Percentiles rank a stretch among this genome's conserved stretches.
Evolutionary conservation across 805 yeast species (phyloP).

Genomic region (Pichia ethanolica): DNA sequence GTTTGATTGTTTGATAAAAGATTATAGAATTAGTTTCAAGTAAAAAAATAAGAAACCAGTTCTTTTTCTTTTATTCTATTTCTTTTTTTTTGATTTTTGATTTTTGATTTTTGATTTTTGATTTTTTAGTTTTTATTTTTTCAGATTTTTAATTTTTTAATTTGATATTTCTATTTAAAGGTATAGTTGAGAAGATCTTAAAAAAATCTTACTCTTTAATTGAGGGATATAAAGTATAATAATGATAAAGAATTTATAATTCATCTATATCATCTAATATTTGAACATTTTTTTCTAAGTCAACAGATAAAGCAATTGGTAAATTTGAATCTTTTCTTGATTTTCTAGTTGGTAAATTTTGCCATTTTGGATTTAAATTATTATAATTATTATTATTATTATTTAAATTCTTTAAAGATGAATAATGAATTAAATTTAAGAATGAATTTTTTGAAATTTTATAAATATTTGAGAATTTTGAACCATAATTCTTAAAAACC

Average conservation of each 20-base stretch:
- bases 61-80: no score
- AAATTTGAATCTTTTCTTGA: constrained; percentile 49
- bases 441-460: neutral
- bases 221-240: no score
- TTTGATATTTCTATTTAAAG: no score
- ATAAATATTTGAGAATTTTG: constrained; percentile 3
- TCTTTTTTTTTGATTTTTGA: no score
- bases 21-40: no score
- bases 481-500: constrained; percentile 3
- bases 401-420: neutral
- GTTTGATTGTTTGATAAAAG: no score
- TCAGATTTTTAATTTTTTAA: no score
- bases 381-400: neutral
- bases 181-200: neutral
- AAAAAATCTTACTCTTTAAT: no score
- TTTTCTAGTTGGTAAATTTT: constrained; percentile 15
- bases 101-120: no score
- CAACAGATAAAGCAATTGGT: constrained; percentile 34
- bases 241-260: neutral
- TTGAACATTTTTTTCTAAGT: constrained; percentile 26
- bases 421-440: neutral
- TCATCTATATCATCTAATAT: constrained; percentile 8
- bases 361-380: constrained; percentile 2
- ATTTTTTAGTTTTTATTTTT: no score
- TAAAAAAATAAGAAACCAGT: no score